These are phyloP conservation scores for Croton laevigatus DNA, from an alignment of 441 rosid genomes.

Conservation along the genomic window DNA sequence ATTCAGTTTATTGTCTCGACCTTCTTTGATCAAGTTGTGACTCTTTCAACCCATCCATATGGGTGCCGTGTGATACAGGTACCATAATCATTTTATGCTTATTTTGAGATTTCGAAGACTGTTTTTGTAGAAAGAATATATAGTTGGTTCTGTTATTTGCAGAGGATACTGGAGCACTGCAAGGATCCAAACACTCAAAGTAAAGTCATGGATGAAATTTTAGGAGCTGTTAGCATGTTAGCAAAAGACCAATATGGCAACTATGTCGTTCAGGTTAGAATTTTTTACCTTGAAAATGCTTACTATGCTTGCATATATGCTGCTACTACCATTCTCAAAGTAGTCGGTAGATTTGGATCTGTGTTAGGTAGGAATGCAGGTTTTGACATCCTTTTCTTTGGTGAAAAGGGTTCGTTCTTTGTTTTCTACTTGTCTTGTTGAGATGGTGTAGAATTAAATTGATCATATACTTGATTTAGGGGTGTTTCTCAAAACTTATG, in stretches of 20 bases:
- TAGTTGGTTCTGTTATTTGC: slow-evolving; percentile 8
- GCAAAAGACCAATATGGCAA: slow-evolving; percentile 83
- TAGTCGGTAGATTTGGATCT: no score
- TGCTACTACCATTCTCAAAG: no score
- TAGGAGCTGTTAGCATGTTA: slow-evolving; percentile 61
- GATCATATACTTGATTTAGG: no score
- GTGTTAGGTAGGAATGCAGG: no score
- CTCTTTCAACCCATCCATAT: slow-evolving; percentile 70
- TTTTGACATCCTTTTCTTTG: no score
- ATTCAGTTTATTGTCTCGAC: slow-evolving; percentile 59
- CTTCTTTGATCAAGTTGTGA: slow-evolving; percentile 68
- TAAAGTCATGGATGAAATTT: slow-evolving; percentile 60
- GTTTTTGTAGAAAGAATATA: neutral
- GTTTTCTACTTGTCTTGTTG: no score
- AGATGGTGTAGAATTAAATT: no score
- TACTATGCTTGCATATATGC: neutral
- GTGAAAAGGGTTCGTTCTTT: no score
- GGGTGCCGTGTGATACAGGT: slow-evolving; percentile 87
- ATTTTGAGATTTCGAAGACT: slow-evolving; percentile 1
- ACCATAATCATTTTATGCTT: slow-evolving; percentile 48
- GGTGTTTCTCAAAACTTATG: no score
- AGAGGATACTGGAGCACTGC: slow-evolving; percentile 78
- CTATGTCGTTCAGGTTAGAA: slow-evolving; percentile 71
- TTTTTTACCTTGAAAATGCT: slow-evolving; percentile 6
- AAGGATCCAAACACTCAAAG: slow-evolving; percentile 51